Base-by-base conservation (phyloP, 495 filamentous ascomycete species). In the Aspergillus bridgeri region DNA sequence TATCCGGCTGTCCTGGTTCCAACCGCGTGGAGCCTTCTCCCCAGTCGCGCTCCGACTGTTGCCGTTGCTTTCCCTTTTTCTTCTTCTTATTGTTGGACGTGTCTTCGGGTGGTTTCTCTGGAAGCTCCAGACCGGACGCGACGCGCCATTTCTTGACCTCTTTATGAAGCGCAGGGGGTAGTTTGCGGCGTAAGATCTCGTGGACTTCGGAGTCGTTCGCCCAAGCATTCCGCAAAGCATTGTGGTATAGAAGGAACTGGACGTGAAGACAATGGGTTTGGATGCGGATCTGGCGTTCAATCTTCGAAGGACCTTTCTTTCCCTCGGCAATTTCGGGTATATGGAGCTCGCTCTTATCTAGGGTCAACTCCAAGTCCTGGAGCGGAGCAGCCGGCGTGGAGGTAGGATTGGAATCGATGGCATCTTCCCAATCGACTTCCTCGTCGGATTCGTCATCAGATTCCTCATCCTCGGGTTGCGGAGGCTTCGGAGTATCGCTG, bases 341-440 rank as follows among this genome's bases (percentile, higher is more conserved):
- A 27, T 69, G 86, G 54, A 65, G 76, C 25, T 77, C 83, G 58
- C 84, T 82, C 56, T 80, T 79, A 53, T 83, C 80, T 11, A 96
- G 70, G 0, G 87, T 95, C 63, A 96, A 75, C 57, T 94, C 89
- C 3, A 96, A 78, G 69, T 95, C 87, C 42, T 66, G 67, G 48
- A 74, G 60, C 7, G 58, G 65, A 5, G 69, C 33, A 15, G 33
- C 52, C 15, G 64, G 62, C 17, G 67, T 62, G 17, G 70, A 66
- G 3, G 68, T 60, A 57, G 67, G 60, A 72, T 64, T 68, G 22
- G 80, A 67, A 23, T 81, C 78, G 23, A 85, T 77, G 4, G 93
- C 91, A 75, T 96, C 91, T 75, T 96, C 93, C 79, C 94, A 96
- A 60, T 95, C 89, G 52, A 90, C 79, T 45, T 92, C 86, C 0